Evolutionary conservation across 495 filamentous ascomycete genomes (phyloP), one percentile per base, ranked within the genome.

Genomic region (Pseudomonodictys pantanalensis): DNA sequence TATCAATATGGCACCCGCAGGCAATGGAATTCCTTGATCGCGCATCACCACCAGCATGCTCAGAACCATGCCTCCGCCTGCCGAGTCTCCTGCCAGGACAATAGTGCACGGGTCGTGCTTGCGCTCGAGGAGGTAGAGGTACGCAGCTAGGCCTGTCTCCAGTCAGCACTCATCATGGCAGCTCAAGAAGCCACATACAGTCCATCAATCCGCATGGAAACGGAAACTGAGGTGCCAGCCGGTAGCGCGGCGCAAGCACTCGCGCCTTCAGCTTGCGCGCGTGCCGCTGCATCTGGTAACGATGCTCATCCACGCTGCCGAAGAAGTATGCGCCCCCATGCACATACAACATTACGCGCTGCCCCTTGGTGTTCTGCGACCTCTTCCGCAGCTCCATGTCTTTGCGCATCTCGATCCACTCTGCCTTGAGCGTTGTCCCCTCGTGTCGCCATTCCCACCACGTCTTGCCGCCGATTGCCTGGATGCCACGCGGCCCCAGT

Each of bases 371-470:
- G 2, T 70, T 73, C 0, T 72, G 71, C 67, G 78, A 79, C 71
- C 85, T 86, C 72, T 86, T 87, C 52, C 87, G 80, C 66, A 86
- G 81, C 45, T 86, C 73, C 65, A 91, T 87, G 64, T 97, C 88
- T 52, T 81, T 79, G 54, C 83, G 83, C 92, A 96, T 96, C 78
- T 96, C 93, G 61, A 97, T 86, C 92, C 90, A 97, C 69, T 97
- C 93, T 1, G 88, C 91, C 68, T 83, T 84, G 48, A 95, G 72
- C 0, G 81, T 80, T 28, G 75, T 78, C 15, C 80, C 74, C 0
- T 79, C 78, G 15, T 77, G 74, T 52, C 92, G 84, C 92, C 92
- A 97, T 75, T 91, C 89, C 92, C 92, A 97, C 92, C 92, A 97
- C 38, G 82, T 82, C 71, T 81, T 79, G 0, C 92, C 92, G 18